Percentiles rank a stretch among this genome's conserved stretches.
phyloP scores from a whole-genome alignment of 116 monocot species.

The Zostera marina region DNA sequence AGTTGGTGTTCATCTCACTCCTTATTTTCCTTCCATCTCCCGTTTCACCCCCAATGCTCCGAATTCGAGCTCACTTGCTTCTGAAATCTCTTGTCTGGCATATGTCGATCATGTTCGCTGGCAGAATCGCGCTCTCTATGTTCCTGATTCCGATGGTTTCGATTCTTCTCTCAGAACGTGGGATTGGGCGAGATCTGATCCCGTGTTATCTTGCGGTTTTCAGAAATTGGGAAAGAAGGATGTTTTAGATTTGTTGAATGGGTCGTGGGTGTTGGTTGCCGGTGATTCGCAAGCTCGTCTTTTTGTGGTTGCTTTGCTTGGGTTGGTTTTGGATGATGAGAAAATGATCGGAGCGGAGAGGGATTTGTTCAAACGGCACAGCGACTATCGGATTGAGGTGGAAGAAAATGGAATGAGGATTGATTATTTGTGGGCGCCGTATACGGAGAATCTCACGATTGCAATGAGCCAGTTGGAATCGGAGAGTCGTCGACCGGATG shows the following conservation, averaged over 20 bases:
- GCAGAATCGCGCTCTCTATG: not conserved
- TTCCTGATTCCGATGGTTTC: not conserved
- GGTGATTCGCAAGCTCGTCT: conserved; percentile 83
- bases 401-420: conserved; percentile 22
- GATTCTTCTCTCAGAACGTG: conserved; percentile 8
- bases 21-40: conserved; percentile 44
- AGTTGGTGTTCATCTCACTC: conserved; percentile 46
- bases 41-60: conserved; percentile 19
- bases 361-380: conserved; percentile 69
- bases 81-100: conserved; percentile 17
- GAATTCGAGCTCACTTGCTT: conserved; percentile 3
- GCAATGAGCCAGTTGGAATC: conserved; percentile 10
- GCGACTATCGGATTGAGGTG: conserved; percentile 44
- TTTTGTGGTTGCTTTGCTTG: conserved; percentile 41
- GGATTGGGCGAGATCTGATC: conserved; percentile 19
- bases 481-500: conserved; percentile 27
- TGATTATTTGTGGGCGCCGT: conserved; percentile 85
- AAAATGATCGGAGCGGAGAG: conserved; percentile 18
- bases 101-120: conserved; percentile 20
- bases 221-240: conserved; percentile 25
- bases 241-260: conserved; percentile 51
- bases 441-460: conserved; percentile 42
- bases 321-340: conserved; percentile 30
- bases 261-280: conserved; percentile 52
- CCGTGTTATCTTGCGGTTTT: conserved; percentile 28